A percentile compares a stretch with the other conserved stretches of the same genome.
phyloP scores from a whole-genome alignment of 1,139 yeast species.

The Kodamaea plutei region DNA sequence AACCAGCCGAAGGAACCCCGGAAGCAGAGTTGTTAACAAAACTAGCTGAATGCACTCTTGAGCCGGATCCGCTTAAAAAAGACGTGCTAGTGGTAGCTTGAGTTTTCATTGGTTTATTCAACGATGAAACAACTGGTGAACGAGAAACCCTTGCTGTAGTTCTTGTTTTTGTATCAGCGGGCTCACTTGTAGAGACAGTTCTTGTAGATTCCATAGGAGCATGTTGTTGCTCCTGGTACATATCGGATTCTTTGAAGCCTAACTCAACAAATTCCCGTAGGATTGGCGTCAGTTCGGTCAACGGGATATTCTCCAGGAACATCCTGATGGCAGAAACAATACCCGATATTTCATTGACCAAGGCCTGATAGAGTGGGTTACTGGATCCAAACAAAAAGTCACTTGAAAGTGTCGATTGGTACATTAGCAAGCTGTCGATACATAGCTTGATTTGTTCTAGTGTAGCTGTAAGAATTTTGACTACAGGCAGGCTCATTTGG shows the following conservation, averaged over 20 bases:
- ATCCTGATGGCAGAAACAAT: constrained; percentile 19
- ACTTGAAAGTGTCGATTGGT: constrained; percentile 7
- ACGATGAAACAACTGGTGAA: no score
- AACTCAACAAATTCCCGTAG: constrained; percentile 10
- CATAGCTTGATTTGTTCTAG: constrained; percentile 8
- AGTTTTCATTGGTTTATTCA: constrained; percentile 2
- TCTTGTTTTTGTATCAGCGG: no score
- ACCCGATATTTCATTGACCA: constrained; percentile 23
- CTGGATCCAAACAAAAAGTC: constrained; percentile 13
- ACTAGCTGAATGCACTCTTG: no score
- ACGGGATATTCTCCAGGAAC: constrained; percentile 2
- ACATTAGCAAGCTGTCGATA: constrained; percentile 6
- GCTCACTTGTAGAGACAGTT: no score
- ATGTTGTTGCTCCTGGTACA: no score
- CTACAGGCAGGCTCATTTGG: constrained; percentile 5
- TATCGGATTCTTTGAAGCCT: constrained; percentile 9
- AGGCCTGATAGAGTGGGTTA: constrained; percentile 14
- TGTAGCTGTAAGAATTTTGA: constrained; percentile 10
- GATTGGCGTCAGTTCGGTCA: constrained; percentile 7
- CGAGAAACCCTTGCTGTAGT: no score
- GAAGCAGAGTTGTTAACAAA: no score
- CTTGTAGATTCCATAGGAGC: no score
- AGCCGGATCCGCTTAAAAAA: not conserved
- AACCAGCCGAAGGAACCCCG: no score
- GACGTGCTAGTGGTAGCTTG: constrained; percentile 3